phyloP scores from a whole-genome alignment of 2,329 filamentous ascomycete species.

The Taxawa tesnikishii region DNA sequence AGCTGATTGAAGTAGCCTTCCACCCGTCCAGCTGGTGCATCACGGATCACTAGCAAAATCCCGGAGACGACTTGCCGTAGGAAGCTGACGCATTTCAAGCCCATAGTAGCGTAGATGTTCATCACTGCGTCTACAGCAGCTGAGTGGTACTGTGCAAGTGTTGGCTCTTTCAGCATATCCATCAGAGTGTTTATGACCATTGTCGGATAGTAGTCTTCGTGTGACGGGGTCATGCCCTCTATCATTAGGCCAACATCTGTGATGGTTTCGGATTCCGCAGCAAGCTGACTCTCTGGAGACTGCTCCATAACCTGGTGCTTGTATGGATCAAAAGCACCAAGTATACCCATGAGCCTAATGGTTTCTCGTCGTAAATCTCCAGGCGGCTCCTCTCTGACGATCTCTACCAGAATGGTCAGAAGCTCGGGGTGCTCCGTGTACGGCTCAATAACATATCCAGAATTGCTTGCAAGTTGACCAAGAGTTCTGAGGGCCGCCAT shows the following conservation, averaged over 20 bases:
- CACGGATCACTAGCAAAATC: slow-evolving; percentile 79
- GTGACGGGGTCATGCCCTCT: slow-evolving; percentile 90
- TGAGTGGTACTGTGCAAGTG: slow-evolving; percentile 80
- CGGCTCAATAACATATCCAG: slow-evolving; percentile 92
- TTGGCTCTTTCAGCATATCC: slow-evolving; percentile 81
- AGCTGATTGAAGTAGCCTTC: slow-evolving; percentile 98
- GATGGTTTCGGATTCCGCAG: slow-evolving; percentile 53
- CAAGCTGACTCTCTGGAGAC: slow-evolving; percentile 67
- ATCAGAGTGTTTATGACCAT: slow-evolving; percentile 94
- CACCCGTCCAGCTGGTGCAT: slow-evolving; percentile 62
- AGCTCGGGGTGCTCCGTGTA: slow-evolving; percentile 93
- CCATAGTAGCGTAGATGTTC: slow-evolving; percentile 95
- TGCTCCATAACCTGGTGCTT: slow-evolving; percentile 90
- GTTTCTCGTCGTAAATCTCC: slow-evolving; percentile 82
- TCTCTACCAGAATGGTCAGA: slow-evolving; percentile 81
- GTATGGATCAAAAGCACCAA: slow-evolving; percentile 91
- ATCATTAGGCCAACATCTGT: slow-evolving; percentile 97
- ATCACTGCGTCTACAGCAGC: slow-evolving; percentile 95
- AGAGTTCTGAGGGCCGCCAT: slow-evolving; percentile 84
- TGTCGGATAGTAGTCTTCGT: slow-evolving; percentile 96
- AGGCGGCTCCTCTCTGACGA: slow-evolving; percentile 85
- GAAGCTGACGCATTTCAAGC: slow-evolving; percentile 91
- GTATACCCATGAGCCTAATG: slow-evolving; percentile 89
- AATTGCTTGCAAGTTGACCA: slow-evolving; percentile 87
- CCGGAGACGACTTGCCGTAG: slow-evolving; percentile 88